Percentiles rank a stretch among this genome's conserved stretches.
Conservation (phyloP, 1,284 basidiomycete genomes). For the Trametes pubescens region DNA sequence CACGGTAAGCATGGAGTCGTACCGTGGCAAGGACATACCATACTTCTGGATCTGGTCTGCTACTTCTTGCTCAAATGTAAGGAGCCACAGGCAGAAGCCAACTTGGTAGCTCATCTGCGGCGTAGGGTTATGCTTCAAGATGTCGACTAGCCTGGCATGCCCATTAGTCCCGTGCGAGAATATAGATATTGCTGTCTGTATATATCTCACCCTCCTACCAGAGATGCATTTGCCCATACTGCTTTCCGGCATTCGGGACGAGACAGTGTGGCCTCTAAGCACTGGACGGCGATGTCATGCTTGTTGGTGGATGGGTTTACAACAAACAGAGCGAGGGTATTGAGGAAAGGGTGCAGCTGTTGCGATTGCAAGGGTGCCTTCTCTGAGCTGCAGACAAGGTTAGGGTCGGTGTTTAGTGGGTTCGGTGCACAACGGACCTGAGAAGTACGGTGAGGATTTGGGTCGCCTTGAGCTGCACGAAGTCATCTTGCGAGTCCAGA, state of each 20-base stretch:
- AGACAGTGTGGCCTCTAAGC: conserved; percentile 87
- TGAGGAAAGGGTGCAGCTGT: conserved; percentile 74
- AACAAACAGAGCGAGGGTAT: conserved; percentile 68
- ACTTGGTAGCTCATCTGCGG: conserved; percentile 98
- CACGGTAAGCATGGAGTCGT: neutral
- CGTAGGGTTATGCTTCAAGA: conserved; percentile 75
- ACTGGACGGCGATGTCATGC: conserved; percentile 91
- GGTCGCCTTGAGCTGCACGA: conserved; percentile 89
- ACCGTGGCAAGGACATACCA: conserved; percentile 7
- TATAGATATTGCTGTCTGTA: neutral
- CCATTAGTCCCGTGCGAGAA: neutral
- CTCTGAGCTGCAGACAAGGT: conserved; percentile 56
- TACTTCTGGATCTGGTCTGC: conserved; percentile 83
- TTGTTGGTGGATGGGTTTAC: conserved; percentile 71
- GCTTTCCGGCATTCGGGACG: conserved; percentile 80
- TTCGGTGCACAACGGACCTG: conserved; percentile 52
- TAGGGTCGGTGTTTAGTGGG: neutral
- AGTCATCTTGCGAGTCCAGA: conserved; percentile 91
- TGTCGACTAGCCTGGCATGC: conserved; percentile 73
- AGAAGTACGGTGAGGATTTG: conserved; percentile 91
- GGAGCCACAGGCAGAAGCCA: conserved; percentile 91
- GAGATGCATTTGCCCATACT: conserved; percentile 74
- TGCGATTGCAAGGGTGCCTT: conserved; percentile 59
- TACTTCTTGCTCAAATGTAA: conserved; percentile 89
- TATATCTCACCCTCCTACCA: conserved; percentile 65